Percentiles rank a stretch among this genome's conserved stretches.
Evolutionary conservation across 2,329 filamentous ascomycete species (phyloP).

Genomic region (Fusarium floridanum): DNA sequence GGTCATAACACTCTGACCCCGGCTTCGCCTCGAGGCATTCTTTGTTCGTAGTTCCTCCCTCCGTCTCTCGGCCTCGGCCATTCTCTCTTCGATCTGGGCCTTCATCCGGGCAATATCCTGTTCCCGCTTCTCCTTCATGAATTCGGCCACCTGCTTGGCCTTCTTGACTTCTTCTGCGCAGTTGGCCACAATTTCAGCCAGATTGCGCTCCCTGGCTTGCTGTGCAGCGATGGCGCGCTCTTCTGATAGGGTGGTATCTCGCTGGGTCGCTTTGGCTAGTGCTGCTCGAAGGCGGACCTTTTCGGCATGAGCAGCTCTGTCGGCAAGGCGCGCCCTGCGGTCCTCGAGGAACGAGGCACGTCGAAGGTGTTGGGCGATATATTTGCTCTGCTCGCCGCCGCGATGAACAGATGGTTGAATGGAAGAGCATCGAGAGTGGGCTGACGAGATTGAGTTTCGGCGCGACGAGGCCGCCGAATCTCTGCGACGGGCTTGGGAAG

Average conservation of each 20-base stretch:
- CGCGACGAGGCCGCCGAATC: conserved; percentile 83
- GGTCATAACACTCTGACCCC: conserved; percentile 65
- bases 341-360: conserved; percentile 85
- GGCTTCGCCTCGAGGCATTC: conserved; percentile 64
- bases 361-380: conserved; percentile 83
- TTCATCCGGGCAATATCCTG: conserved; percentile 78
- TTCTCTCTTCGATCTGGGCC: conserved; percentile 82
- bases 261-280: conserved; percentile 76
- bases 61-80: conserved; percentile 81
- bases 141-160: conserved; percentile 85
- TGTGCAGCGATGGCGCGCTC: conserved; percentile 83
- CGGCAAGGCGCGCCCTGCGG: conserved; percentile 82
- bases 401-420: conserved; percentile 64
- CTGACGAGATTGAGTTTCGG: conserved; percentile 83
- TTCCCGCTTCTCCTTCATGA: conserved; percentile 83
- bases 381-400: conserved; percentile 77
- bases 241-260: conserved; percentile 75
- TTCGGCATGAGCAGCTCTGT: conserved; percentile 84
- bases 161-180: conserved; percentile 87
- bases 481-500: conserved; percentile 75
- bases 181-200: conserved; percentile 83
- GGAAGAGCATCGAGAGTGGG: conserved; percentile 77
- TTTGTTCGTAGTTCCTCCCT: conserved; percentile 73
- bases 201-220: conserved; percentile 81
- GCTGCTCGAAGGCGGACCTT: conserved; percentile 84